Conservation (phyloP, 768 basidiomycete genomes). For the Clitopilus hobsonii region DNA sequence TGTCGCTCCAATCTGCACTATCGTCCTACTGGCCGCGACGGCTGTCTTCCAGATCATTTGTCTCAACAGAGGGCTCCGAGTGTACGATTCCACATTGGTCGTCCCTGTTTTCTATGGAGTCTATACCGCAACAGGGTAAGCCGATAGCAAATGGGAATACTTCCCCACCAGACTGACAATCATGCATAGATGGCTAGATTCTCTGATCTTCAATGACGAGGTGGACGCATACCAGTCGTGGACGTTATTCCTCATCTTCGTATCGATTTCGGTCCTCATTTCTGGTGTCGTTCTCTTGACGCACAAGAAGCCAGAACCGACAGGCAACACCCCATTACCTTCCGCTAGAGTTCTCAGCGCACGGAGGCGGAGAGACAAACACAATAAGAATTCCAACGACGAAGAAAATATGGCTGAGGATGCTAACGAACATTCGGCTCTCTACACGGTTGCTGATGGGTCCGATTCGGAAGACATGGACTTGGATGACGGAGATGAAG, state of each 20-base stretch:
- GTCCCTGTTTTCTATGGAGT: constrained; percentile 95
- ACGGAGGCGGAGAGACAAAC: background rate
- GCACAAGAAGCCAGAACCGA: constrained; percentile 80
- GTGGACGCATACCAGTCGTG: constrained; percentile 83
- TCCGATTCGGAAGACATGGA: constrained; percentile 3
- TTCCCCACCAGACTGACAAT: background rate
- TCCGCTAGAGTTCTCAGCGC: constrained; percentile 18
- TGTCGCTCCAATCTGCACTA: constrained; percentile 72
- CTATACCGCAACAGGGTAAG: constrained; percentile 78
- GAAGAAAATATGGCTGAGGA: background rate
- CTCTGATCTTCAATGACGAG: constrained; percentile 75
- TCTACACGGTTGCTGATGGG: background rate
- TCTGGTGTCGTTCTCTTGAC: constrained; percentile 91
- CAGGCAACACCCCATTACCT: constrained; percentile 26
- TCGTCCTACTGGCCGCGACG: constrained; percentile 60
- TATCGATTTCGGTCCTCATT: constrained; percentile 83
- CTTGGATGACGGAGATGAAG: background rate
- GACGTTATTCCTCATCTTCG: constrained; percentile 84
- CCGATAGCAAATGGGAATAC: constrained; percentile 3
- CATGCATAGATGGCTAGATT: constrained; percentile 38
- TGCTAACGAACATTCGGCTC: background rate
- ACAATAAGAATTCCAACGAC: background rate
- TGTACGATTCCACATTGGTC: constrained; percentile 87
- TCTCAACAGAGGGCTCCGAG: constrained; percentile 83
- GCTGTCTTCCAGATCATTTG: constrained; percentile 90